Percentiles rank a stretch among this genome's conserved stretches.
phyloP scores from a whole-genome alignment of 108 stramenopile species.

The Nitzschia palea region DNA sequence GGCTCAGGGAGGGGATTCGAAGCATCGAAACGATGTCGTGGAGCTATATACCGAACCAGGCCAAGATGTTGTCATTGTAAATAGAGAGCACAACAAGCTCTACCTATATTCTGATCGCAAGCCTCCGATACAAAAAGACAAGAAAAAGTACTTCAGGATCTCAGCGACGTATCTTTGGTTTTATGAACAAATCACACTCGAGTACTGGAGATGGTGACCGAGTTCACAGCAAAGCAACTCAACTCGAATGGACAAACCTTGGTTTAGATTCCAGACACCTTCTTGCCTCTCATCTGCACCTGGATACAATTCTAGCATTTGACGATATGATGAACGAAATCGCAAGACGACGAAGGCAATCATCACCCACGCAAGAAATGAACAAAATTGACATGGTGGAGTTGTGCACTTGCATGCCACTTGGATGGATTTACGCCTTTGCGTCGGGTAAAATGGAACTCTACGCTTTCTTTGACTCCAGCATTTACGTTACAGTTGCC shows the following conservation, averaged over 20 bases:
- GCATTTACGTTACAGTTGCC: conserved; percentile 60
- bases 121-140: conserved; percentile 2
- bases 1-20: background rate
- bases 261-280: conserved; percentile 67
- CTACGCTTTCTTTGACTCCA: conserved; percentile 67
- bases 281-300: conserved; percentile 58
- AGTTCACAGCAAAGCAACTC: conserved; percentile 23
- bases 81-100: conserved; percentile 49
- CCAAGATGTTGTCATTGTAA: conserved; percentile 57
- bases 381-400: conserved; percentile 23
- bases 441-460: conserved; percentile 50
- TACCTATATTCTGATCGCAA: conserved; percentile 36
- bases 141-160: conserved; percentile 13
- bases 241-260: conserved; percentile 38
- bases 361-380: too few species aligned
- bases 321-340: conserved; percentile 78
- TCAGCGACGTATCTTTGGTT: conserved; percentile 16
- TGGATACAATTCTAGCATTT: conserved; percentile 66
- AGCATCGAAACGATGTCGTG: background rate
- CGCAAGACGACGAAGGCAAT: background rate
- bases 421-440: conserved; percentile 68
- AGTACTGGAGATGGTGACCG: conserved; percentile 3
- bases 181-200: background rate
- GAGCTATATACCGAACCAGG: conserved; percentile 22
- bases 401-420: conserved; percentile 62